phyloP scores from a whole-genome alignment of 345 rosid genomes.

The Arabidopsis thaliana region TAIR10.1 NC_003075.7:587501-588000 shows the following conservation, averaged over 20 bases:
- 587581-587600: conserved; percentile 38
- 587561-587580: conserved; percentile 43
- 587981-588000: conserved; percentile 3
- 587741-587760: conserved; percentile 22
- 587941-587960: background rate
- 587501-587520: conserved; percentile 56
- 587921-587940: conserved; percentile 1
- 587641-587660: conserved; percentile 3
- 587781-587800: conserved; percentile 25
- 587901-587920: background rate
- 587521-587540: conserved; percentile 41
- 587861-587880: background rate
- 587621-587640: background rate
- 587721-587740: conserved; percentile 45
- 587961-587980: too few relatives aligned
- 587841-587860: conserved; percentile 16
- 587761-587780: conserved; percentile 5
- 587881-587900: background rate
- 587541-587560: conserved; percentile 44
- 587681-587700: conserved; percentile 40
- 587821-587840: conserved; percentile 26
- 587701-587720: conserved; percentile 47
- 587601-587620: background rate
- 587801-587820: background rate
- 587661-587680: conserved; percentile 32